phyloP scores from a whole-genome alignment of 768 basidiomycete genomes.

The Amanita inopinata region DNA sequence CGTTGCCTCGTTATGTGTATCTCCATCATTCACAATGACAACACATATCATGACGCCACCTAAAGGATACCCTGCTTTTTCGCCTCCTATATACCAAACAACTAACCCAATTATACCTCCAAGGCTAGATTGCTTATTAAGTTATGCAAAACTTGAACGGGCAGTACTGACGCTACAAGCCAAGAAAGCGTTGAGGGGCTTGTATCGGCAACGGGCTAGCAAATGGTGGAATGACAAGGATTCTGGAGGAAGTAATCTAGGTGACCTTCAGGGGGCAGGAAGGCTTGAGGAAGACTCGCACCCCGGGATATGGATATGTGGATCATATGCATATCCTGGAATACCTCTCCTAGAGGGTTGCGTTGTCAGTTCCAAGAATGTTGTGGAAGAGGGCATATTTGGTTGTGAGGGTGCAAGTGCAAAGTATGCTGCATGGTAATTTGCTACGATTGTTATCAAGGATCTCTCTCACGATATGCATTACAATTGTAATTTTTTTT shows the following conservation, averaged over 20 bases:
- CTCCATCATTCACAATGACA: slow-evolving; percentile 52
- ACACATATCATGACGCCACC: slow-evolving; percentile 49
- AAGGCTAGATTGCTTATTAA: slow-evolving; percentile 36
- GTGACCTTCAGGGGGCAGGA: slow-evolving; percentile 44
- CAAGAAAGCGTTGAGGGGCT: slow-evolving; percentile 38
- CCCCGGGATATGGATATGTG: slow-evolving; percentile 61
- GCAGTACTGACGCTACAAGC: slow-evolving; percentile 44
- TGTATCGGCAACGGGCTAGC: slow-evolving; percentile 28
- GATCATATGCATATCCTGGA: slow-evolving; percentile 60
- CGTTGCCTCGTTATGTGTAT: slow-evolving; percentile 24
- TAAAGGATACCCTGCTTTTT: slow-evolving; percentile 21
- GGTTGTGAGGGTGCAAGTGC: slow-evolving; percentile 23
- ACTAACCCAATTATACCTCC: slow-evolving; percentile 63
- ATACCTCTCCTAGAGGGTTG: slow-evolving; percentile 78
- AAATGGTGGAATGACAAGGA: slow-evolving; percentile 37
- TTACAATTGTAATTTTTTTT: slow-evolving; percentile 45
- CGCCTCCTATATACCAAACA: slow-evolving; percentile 49
- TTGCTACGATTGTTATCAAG: neutral
- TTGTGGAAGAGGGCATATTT: slow-evolving; percentile 36
- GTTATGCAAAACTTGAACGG: slow-evolving; percentile 51
- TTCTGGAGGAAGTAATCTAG: slow-evolving; percentile 27
- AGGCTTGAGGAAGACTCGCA: slow-evolving; percentile 18
- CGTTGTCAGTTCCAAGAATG: slow-evolving; percentile 59
- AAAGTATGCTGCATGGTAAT: slow-evolving; percentile 17
- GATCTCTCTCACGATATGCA: slow-evolving; percentile 1